Percentiles rank a stretch among this genome's conserved stretches.
Conservation (phyloP, 2,329 filamentous ascomycete genomes). For the Talaromyces sp. region DNA sequence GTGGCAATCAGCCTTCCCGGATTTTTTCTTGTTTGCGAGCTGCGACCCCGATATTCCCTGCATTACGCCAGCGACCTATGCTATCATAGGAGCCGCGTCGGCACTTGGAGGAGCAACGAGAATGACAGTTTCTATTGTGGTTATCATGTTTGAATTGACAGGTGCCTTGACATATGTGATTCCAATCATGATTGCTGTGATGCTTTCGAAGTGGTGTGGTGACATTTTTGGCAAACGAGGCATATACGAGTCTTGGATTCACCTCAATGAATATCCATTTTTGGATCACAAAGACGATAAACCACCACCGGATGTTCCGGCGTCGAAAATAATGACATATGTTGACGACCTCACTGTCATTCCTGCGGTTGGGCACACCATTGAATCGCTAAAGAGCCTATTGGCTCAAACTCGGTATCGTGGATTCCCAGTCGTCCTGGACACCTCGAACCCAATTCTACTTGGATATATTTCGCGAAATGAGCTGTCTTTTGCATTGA, state of each 20-base stretch:
- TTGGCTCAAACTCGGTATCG: constrained; percentile 73
- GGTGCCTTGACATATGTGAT: constrained; percentile 93
- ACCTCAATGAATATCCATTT: constrained; percentile 91
- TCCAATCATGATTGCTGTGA: constrained; percentile 97
- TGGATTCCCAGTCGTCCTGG: constrained; percentile 85
- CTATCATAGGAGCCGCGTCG: constrained; percentile 90
- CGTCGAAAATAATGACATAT: constrained; percentile 85
- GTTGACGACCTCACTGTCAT: constrained; percentile 87
- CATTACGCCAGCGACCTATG: constrained; percentile 91
- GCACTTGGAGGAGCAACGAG: constrained; percentile 90
- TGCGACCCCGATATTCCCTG: constrained; percentile 85
- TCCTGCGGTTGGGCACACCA: constrained; percentile 80
- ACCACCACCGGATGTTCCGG: constrained; percentile 74
- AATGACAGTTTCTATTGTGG: constrained; percentile 96
- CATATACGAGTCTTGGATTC: constrained; percentile 98
- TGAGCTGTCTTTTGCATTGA: constrained; percentile 78
- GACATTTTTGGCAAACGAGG: constrained; percentile 88
- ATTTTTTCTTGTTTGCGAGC: constrained; percentile 69
- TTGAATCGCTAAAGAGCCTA: constrained; percentile 65
- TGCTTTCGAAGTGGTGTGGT: constrained; percentile 97
- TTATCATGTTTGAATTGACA: constrained; percentile 99
- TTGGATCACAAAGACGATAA: constrained; percentile 83
- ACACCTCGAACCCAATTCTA: constrained; percentile 69
- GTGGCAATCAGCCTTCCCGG: constrained; percentile 72
- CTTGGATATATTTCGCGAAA: constrained; percentile 92